Evolutionary conservation across 305 asterid species (phyloP).

Genomic region (Ajuga reptans): DNA sequence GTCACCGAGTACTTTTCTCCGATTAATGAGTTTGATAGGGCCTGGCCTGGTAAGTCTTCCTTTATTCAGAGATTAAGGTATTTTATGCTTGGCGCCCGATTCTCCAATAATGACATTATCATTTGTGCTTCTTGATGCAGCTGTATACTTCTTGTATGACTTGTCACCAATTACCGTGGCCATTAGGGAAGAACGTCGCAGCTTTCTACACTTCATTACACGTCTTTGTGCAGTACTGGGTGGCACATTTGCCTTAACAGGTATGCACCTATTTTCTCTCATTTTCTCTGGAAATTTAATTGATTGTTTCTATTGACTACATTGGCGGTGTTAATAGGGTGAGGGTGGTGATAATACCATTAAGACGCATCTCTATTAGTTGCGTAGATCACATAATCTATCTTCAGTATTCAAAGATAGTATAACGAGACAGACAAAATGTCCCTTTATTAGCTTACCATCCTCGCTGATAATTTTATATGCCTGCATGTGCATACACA

Average conservation of each 20-base stretch:
- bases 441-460: background rate
- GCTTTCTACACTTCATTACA: conserved; percentile 94
- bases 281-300: conserved; percentile 11
- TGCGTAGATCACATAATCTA: conserved; percentile 10
- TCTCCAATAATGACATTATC: background rate
- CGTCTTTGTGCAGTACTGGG: conserved; percentile 98
- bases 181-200: conserved; percentile 92
- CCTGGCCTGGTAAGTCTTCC: conserved; percentile 79
- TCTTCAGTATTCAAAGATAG: background rate
- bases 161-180: conserved; percentile 96
- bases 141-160: conserved; percentile 91
- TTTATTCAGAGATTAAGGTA: conserved; percentile 1
- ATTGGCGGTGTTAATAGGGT: conserved; percentile 9
- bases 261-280: conserved; percentile 31
- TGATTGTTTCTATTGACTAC: conserved; percentile 5
- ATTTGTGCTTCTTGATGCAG: conserved; percentile 39
- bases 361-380: background rate
- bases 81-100: background rate
- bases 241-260: conserved; percentile 97
- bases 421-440: background rate
- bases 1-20: conserved; percentile 92
- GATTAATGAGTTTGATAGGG: conserved; percentile 56
- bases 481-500: background rate
- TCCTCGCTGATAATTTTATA: background rate
- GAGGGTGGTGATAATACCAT: background rate